Evolutionary conservation across 2,329 filamentous ascomycete species (phyloP), one percentile per base, ranked within the genome.

Genomic region (Colletotrichum brevisporum): DNA sequence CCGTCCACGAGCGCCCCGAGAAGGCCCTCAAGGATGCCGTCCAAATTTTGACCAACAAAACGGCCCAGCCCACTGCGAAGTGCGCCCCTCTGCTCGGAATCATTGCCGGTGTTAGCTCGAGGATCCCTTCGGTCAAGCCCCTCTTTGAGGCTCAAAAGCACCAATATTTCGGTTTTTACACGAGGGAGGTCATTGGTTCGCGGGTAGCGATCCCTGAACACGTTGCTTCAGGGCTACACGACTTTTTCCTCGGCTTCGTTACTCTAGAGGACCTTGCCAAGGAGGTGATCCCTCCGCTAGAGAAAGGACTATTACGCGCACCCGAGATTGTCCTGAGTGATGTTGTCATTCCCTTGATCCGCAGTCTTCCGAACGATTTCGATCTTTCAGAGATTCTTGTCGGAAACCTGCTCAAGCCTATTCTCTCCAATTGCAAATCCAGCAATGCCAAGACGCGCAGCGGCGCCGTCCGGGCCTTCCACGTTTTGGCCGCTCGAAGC

Each of bases 351-450:
- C 89, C 92, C 13, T 84, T 98, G 53, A 85, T 97, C 68, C 80
- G 85, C 9, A 89, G 93, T 31, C 83, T 99, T 6, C 90, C 94
- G 1, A 77, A 83, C 31, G 83, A 84, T 6, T 86, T 96, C 74
- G 95, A 99, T 75, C 85, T 98, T 18, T 95, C 95, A 9, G 88
- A 90, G 45, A 82, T 92, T 5, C 84, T 98, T 18, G 86, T 88
- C 60, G 84, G 86, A 27, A 92, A 92, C 70, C 85, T 99, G 43
- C 80, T 97, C 45, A 98, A 97, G 79, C 94, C 94, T 6, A 83
- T 99, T 13, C 82, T 98, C n/a, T 91, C 94, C 48, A 97, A 94
- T 77, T 86, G 95, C 79, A 98, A 97, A 80, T 98, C 96, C 1
- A 95, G 92, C 76, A 98, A 97, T 78, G 83, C 89, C 15, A 81